Conservation (phyloP, 768 basidiomycete species). For the Tylopilus vinaceipallidus region DNA sequence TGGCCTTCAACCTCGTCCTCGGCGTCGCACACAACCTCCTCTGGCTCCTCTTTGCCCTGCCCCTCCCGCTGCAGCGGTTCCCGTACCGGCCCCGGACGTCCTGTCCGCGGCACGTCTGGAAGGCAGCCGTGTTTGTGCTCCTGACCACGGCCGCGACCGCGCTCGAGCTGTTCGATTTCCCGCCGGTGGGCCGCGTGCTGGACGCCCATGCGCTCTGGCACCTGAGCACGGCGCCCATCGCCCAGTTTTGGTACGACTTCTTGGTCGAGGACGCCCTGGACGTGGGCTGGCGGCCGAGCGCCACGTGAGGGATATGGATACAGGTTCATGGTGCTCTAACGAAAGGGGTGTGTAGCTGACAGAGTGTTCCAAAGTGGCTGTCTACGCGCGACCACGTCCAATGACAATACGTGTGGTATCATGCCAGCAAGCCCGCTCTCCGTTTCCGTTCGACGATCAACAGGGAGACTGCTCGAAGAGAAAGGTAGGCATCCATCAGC, state of each 20-base stretch:
- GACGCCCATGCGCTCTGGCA: conserved; percentile 98
- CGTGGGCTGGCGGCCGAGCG: conserved; percentile 57
- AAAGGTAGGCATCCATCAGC: not conserved
- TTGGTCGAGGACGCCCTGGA: conserved; percentile 71
- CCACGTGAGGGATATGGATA: conserved; percentile 22
- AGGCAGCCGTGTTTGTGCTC: conserved; percentile 59
- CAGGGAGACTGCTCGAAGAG: conserved; percentile 28
- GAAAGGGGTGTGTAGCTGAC: conserved; percentile 16
- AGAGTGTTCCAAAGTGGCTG: no score
- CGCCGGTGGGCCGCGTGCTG: conserved; percentile 68
- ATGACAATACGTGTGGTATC: conserved; percentile 1
- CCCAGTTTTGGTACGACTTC: conserved; percentile 84
- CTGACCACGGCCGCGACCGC: conserved; percentile 72
- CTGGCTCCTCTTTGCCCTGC: conserved; percentile 74
- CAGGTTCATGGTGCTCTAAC: conserved; percentile 4
- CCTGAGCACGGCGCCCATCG: conserved; percentile 74
- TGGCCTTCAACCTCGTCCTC: conserved; percentile 73
- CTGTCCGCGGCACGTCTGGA: conserved; percentile 52
- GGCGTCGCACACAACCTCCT: conserved; percentile 78
- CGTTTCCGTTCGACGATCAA: conserved; percentile 32
- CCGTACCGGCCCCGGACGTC: conserved; percentile 53
- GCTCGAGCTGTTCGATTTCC: conserved; percentile 90
- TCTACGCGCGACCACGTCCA: no score
- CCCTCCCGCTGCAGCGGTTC: conserved; percentile 52
- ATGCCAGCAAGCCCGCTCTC: conserved; percentile 14